Base-by-base conservation (phyloP, 2,329 filamentous ascomycete genomes). In the Aspergillus clavatus region DNA sequence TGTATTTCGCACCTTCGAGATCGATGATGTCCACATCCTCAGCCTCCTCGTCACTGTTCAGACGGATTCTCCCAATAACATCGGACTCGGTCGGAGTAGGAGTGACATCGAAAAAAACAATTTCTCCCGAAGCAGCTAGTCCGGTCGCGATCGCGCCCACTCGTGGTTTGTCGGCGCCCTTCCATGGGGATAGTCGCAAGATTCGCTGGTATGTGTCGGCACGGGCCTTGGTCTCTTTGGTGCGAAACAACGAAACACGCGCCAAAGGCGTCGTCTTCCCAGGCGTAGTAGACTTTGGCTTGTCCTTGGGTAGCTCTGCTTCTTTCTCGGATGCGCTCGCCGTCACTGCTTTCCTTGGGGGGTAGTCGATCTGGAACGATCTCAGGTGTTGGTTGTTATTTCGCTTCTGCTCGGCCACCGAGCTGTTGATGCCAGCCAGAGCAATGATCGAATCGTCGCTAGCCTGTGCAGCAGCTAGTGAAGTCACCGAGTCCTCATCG, bases 401-500 rank as follows among this genome's bases (percentile, higher is more conserved):
- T 53, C 83, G 82, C 56, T 82, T 76, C 53, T 90, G 77, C 46
- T 89, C 83, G 5, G 77, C 78, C 38, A 82, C 76, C 47, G 84
- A 86, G 47, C 88, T 89, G 66, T 95, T 96, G 70, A 95, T 84
- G 43, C 89, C 89, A 21, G 89, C 87, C 54, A 87, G 83, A 6
- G 81, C 70, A 33, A 79, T 63, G 5, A 79, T 57, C 62, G 56
- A 77, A 53, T 60, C 75, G 63, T 61, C 79, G 41, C 63, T 74
- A 57, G 76, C 82, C 61, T 71, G 78, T 53, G 88, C 82, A 42
- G 85, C 80, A 33, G 83, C 88, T 40, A 96, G 76, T 43, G 86
- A 90, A 53, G 86, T 89, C 47, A 95, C 87, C 45, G 86, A 94
- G 69, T 97, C 91, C 71, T 96, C 90, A 61, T 90, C 82, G 56